phyloP scores from a whole-genome alignment of 305 asterid genomes.

The Fraxinus latifolia region DNA sequence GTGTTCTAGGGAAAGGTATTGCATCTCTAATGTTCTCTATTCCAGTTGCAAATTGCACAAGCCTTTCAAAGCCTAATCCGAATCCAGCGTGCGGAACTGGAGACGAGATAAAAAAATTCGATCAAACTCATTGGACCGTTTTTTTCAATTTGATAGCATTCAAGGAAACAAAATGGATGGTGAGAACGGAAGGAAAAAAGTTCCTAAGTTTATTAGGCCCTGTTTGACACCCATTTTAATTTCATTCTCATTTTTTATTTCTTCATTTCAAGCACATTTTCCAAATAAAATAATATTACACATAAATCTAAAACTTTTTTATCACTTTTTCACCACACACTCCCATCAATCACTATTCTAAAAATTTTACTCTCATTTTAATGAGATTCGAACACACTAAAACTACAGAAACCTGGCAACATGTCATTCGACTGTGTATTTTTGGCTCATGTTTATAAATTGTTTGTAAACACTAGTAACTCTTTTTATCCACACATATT shows the following conservation, averaged over 20 bases:
- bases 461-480: neutral
- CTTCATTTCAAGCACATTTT: too few relatives aligned
- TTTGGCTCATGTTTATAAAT: neutral
- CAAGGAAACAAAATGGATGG: neutral
- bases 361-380: too few relatives aligned
- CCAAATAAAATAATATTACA: too few relatives aligned
- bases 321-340: too few relatives aligned
- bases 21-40: slow-evolving; percentile 89
- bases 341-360: too few relatives aligned
- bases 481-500: neutral
- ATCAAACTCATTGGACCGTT: neutral
- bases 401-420: neutral
- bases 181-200: neutral
- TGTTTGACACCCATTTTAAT: too few relatives aligned
- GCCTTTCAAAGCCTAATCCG: slow-evolving; percentile 97
- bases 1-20: slow-evolving; percentile 93
- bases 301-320: too few relatives aligned
- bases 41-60: slow-evolving; percentile 93
- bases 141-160: neutral
- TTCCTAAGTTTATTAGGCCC: neutral
- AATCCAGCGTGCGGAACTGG: slow-evolving; percentile 98
- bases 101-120: neutral
- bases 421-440: neutral
- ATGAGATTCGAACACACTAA: too few relatives aligned
- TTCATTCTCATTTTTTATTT: too few relatives aligned